These are phyloP conservation scores for Lojkania enalia DNA, from an alignment of 2,329 filamentous ascomycete species.

Conservation along the genomic window DNA sequence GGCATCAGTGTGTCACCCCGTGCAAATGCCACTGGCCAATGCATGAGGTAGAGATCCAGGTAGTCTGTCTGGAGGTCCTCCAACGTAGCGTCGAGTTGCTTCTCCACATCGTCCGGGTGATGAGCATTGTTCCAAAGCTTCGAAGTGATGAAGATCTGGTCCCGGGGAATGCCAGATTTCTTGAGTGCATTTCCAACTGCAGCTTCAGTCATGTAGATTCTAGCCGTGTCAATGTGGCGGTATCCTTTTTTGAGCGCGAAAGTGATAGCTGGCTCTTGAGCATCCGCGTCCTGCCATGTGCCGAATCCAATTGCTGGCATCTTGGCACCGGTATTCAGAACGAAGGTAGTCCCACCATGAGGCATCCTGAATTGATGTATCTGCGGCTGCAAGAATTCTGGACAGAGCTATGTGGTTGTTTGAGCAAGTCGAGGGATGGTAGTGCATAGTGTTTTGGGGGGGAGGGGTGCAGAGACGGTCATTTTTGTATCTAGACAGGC, in stretches of 20 bases:
- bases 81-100: slow-evolving; percentile 72
- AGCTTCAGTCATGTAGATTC: slow-evolving; percentile 15
- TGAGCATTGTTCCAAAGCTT: slow-evolving; percentile 94
- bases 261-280: slow-evolving; percentile 39
- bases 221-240: slow-evolving; percentile 21
- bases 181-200: slow-evolving; percentile 26
- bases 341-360: slow-evolving; percentile 46
- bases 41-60: slow-evolving; percentile 83
- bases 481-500: too few relatives aligned
- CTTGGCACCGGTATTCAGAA: slow-evolving; percentile 69
- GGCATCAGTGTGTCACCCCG: slow-evolving; percentile 66
- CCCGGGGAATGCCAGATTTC: slow-evolving; percentile 45
- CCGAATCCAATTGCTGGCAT: slow-evolving; percentile 77
- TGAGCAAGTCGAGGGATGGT: slow-evolving; percentile 12
- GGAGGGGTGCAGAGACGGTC: slow-evolving; percentile 9
- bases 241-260: slow-evolving; percentile 23
- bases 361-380: slow-evolving; percentile 31
- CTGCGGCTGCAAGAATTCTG: neutral
- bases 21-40: slow-evolving; percentile 78
- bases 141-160: slow-evolving; percentile 56
- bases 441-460: slow-evolving; percentile 9
- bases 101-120: slow-evolving; percentile 66
- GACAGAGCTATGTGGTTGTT: slow-evolving; percentile 10
- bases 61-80: slow-evolving; percentile 80
- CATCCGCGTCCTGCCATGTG: slow-evolving; percentile 19